phyloP scores from a whole-genome alignment of 805 yeast species.

The Sungouiozyma intestinalis region DNA sequence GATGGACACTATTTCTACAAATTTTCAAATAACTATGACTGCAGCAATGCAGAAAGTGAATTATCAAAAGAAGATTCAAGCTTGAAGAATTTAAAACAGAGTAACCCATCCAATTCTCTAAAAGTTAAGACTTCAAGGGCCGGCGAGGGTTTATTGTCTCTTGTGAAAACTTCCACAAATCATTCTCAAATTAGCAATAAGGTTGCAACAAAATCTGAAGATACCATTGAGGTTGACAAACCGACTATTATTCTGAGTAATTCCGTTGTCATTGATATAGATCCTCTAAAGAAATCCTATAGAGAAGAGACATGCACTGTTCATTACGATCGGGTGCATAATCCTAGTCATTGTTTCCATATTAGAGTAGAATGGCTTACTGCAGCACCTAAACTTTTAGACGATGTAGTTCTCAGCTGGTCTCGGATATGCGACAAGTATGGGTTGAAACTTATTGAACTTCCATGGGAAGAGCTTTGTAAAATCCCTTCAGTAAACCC shows the following conservation, averaged over 20 bases:
- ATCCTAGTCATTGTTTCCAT: constrained; percentile 91
- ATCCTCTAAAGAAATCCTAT: constrained; percentile 58
- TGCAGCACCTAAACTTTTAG: constrained; percentile 76
- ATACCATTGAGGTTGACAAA: constrained; percentile 6
- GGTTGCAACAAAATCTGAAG: constrained; percentile 1
- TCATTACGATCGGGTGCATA: constrained; percentile 86
- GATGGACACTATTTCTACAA: constrained; percentile 92
- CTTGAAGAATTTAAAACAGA: background rate
- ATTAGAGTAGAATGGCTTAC: constrained; percentile 87
- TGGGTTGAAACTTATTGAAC: constrained; percentile 72
- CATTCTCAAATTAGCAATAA: background rate
- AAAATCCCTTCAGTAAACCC: constrained; percentile 70
- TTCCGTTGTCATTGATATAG: constrained; percentile 60
- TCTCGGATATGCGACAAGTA: constrained; percentile 75
- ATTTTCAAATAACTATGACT: constrained; percentile 42
- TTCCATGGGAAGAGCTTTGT: constrained; percentile 84
- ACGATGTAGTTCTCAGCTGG: constrained; percentile 69
- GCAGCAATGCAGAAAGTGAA: background rate
- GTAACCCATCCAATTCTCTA: background rate
- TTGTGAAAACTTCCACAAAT: background rate
- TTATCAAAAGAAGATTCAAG: background rate
- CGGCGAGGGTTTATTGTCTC: constrained; percentile 3
- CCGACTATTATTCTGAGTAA: constrained; percentile 50
- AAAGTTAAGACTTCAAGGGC: constrained; percentile 5
- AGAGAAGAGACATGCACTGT: constrained; percentile 71